These are phyloP conservation scores for Claviceps sp. DNA, from an alignment of 2,329 filamentous ascomycete genomes.

Conservation along the genomic window DNA sequence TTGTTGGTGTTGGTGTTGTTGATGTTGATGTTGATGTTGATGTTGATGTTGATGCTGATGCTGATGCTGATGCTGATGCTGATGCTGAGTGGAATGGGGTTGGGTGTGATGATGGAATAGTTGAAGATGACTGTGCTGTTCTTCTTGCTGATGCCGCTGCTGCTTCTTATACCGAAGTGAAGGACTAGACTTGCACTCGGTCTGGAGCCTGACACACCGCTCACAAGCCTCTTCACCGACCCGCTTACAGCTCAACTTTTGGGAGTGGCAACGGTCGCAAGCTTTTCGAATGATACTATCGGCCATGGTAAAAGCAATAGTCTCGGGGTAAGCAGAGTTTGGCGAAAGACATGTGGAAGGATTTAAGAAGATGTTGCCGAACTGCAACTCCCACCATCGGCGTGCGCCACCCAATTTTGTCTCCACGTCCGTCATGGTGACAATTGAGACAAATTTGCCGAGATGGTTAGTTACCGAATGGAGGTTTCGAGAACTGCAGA, in stretches of 20 bases:
- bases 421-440: not conserved
- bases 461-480: conserved; percentile 7
- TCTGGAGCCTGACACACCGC: conserved; percentile 26
- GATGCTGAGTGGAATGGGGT: conserved; percentile 14
- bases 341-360: conserved; percentile 16
- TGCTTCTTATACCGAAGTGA: conserved; percentile 26
- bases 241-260: conserved; percentile 33
- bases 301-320: conserved; percentile 21
- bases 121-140: conserved; percentile 3
- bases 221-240: conserved; percentile 26
- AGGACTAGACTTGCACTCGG: conserved; percentile 30
- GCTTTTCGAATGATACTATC: conserved; percentile 28
- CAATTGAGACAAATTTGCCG: conserved; percentile 3
- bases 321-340: conserved; percentile 10
- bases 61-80: conserved; percentile 7
- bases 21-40: conserved; percentile 13
- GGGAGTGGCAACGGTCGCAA: conserved; percentile 32
- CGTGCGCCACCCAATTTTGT: conserved; percentile 5
- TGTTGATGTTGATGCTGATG: conserved; percentile 14
- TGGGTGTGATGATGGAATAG: not conserved
- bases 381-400: conserved; percentile 6
- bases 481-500: conserved; percentile 6
- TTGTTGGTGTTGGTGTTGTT: not conserved
- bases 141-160: conserved; percentile 13
- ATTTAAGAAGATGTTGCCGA: conserved; percentile 16